A percentile compares a stretch with the other conserved stretches of the same genome.
Evolutionary conservation across 2,329 filamentous ascomycete genomes (phyloP).

Genomic region (Clonostachys chloroleuca): DNA sequence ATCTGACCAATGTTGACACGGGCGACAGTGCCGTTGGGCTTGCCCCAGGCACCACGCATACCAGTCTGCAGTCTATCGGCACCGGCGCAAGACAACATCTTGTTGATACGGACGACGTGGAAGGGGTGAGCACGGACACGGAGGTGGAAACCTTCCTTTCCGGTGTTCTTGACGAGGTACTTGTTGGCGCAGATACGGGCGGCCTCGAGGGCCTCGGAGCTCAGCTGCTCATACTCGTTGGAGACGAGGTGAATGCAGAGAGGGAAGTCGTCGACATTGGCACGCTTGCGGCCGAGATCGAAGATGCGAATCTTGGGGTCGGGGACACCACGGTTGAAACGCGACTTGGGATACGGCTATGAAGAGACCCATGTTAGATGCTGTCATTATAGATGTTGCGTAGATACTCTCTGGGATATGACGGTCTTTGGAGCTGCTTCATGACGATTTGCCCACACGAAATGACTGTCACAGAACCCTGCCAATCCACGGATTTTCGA

Average conservation of each 20-base stretch:
- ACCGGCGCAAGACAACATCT: slow-evolving; percentile 99
- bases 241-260: slow-evolving; percentile 98
- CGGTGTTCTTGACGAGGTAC: slow-evolving; percentile 71
- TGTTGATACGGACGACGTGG: slow-evolving; percentile 99
- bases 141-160: slow-evolving; percentile 72
- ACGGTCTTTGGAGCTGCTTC: not conserved
- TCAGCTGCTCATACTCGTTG: slow-evolving; percentile 99
- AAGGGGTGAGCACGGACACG: slow-evolving; percentile 90
- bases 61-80: slow-evolving; percentile 99
- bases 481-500: slow-evolving; percentile 2
- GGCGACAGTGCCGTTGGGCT: slow-evolving; percentile 97
- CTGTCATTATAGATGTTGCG: not conserved
- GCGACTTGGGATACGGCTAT: slow-evolving; percentile 97
- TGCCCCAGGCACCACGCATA: slow-evolving; percentile 99
- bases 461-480: slow-evolving; percentile 3
- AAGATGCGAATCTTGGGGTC: slow-evolving; percentile 91
- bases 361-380: no score
- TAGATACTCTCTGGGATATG: slow-evolving; percentile 7
- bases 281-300: slow-evolving; percentile 97
- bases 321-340: slow-evolving; percentile 99
- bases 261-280: slow-evolving; percentile 98
- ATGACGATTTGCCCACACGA: not conserved
- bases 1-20: slow-evolving; percentile 99
- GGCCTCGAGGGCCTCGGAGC: slow-evolving; percentile 98
- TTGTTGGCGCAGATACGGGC: slow-evolving; percentile 99